Evolutionary conservation across 148 eudicot species (phyloP).

Genomic region (Bassia scoparia): DNA sequence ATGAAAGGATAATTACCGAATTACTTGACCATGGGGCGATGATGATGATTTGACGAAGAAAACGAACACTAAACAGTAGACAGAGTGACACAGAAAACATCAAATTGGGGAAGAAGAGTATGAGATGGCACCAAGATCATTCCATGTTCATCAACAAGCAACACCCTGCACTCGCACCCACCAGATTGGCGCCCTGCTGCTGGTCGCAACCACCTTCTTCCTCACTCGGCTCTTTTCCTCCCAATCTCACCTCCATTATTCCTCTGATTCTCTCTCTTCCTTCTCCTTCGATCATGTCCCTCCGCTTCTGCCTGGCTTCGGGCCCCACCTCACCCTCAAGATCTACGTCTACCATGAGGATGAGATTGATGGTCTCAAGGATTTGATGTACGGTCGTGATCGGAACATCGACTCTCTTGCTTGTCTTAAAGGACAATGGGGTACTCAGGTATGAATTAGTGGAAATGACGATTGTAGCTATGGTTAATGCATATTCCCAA

Average conservation of each 20-base stretch:
- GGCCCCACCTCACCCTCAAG: slow-evolving; percentile 53
- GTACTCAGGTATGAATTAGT: slow-evolving; percentile 66
- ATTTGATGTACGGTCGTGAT: slow-evolving; percentile 75
- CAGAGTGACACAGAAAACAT: too few species aligned
- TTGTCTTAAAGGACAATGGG: slow-evolving; percentile 92
- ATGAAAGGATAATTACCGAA: too few species aligned
- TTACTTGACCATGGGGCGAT: too few species aligned
- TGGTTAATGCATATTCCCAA: too few species aligned
- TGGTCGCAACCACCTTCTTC: slow-evolving; percentile 69
- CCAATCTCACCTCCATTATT: slow-evolving; percentile 10
- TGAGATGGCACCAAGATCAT: slow-evolving; percentile 36
- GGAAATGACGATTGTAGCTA: too few species aligned
- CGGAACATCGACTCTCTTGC: slow-evolving; percentile 46
- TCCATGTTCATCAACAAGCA: slow-evolving; percentile 25
- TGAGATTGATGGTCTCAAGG: slow-evolving; percentile 68
- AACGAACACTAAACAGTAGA: too few species aligned
- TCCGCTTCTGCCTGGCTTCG: slow-evolving; percentile 41
- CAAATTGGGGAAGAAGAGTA: too few species aligned
- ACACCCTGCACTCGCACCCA: slow-evolving; percentile 67
- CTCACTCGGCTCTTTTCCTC: slow-evolving; percentile 61
- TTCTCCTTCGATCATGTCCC: slow-evolving; percentile 24
- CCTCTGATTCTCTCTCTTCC: slow-evolving; percentile 12
- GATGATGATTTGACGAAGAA: too few species aligned
- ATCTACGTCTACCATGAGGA: slow-evolving; percentile 76
- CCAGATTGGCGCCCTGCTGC: slow-evolving; percentile 71